Evolutionary conservation across 495 filamentous ascomycete species (phyloP).

Genomic region (Acidomyces sp.): DNA sequence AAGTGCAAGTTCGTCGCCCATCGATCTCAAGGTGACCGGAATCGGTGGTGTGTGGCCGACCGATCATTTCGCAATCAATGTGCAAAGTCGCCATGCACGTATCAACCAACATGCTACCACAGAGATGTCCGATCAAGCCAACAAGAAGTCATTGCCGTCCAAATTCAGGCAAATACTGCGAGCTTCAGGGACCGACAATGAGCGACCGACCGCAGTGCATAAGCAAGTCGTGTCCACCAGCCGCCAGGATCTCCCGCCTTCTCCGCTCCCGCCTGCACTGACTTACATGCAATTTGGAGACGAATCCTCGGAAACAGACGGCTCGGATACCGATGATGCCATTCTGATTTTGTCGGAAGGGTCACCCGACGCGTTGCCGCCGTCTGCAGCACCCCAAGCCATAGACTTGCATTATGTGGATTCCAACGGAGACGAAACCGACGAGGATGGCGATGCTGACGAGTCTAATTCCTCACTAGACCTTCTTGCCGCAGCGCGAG

Average conservation of each 20-base stretch:
- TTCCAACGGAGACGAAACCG: conserved; percentile 7
- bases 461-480: conserved; percentile 22
- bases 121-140: conserved; percentile 7
- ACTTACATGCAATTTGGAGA: conserved; percentile 22
- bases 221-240: conserved; percentile 21
- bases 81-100: conserved; percentile 35
- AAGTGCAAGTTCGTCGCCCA: conserved; percentile 5
- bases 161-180: conserved; percentile 17
- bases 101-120: conserved; percentile 5
- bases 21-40: conserved; percentile 47
- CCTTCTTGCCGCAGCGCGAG: conserved; percentile 26
- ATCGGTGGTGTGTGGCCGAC: conserved; percentile 50
- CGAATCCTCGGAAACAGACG: conserved; percentile 8
- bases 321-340: conserved; percentile 22
- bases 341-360: conserved; percentile 3
- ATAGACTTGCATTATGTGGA: conserved; percentile 8
- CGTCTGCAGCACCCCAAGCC: conserved; percentile 14
- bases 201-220: conserved; percentile 1
- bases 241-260: conserved; percentile 21
- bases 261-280: conserved; percentile 23
- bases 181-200: neutral
- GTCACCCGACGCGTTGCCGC: conserved; percentile 2
- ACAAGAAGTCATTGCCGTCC: conserved; percentile 13
- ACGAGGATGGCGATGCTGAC: conserved; percentile 6
- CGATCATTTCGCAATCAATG: conserved; percentile 52